Conservation (phyloP, 768 basidiomycete genomes). For the Phallus indusiatus region DNA sequence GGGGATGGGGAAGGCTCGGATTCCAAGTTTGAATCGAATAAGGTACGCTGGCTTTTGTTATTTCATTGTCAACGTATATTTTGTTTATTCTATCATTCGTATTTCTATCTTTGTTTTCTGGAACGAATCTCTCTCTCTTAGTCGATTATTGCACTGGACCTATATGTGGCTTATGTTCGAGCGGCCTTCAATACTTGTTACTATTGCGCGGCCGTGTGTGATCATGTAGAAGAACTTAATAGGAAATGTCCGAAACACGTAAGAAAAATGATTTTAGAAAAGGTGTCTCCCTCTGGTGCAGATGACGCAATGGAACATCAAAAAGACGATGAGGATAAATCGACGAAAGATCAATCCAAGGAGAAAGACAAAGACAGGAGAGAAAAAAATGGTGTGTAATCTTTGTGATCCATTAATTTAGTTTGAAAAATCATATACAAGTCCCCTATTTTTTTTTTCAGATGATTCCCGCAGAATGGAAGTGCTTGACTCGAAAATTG, state of each 20-base stretch:
- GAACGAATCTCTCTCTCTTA: conserved; percentile 21
- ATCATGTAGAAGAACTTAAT: conserved; percentile 92
- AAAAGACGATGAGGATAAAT: conserved; percentile 20
- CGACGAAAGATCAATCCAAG: conserved; percentile 21
- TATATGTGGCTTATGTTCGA: conserved; percentile 90
- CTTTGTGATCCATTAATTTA: not conserved
- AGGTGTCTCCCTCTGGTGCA: conserved; percentile 25
- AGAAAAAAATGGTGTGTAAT: conserved; percentile 19
- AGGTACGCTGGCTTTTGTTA: conserved; percentile 37
- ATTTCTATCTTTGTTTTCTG: not conserved
- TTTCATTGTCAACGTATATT: conserved; percentile 11
- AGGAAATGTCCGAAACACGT: conserved; percentile 91
- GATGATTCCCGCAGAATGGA: conserved; percentile 84
- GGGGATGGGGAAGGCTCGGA: conserved; percentile 55
- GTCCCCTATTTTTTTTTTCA: conserved; percentile 22
- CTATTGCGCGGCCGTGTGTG: conserved; percentile 89
- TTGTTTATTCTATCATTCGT: conserved; percentile 1
- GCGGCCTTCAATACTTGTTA: conserved; percentile 92
- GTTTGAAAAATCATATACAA: too few species aligned
- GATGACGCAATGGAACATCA: conserved; percentile 46
- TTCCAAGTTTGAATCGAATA: conserved; percentile 50
- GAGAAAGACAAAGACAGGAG: conserved; percentile 30
- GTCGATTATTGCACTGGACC: conserved; percentile 78
- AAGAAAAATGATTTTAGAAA: conserved; percentile 63
- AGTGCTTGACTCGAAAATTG: conserved; percentile 79